phyloP scores from a whole-genome alignment of 139 green algal genomes.

The Ettlia oleoabundans region DNA sequence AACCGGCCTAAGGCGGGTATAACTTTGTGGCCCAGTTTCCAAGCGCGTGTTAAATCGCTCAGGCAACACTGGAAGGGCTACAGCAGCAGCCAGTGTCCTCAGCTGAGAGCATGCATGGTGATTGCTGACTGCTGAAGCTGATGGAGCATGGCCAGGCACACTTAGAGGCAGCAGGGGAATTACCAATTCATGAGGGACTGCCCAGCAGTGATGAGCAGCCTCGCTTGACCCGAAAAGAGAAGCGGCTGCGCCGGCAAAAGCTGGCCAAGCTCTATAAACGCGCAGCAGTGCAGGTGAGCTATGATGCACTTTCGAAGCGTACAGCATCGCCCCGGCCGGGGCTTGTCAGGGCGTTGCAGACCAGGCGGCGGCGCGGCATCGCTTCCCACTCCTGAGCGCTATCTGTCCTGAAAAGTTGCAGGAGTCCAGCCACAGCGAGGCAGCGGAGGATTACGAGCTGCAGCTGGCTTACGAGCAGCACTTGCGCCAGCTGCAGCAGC shows the following conservation, averaged over 20 bases:
- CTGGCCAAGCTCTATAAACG: conserved; percentile 1
- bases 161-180: neutral
- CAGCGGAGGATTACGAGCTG: neutral
- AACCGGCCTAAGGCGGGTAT: too few relatives aligned
- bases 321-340: too few relatives aligned
- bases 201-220: neutral
- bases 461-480: conserved; percentile 25
- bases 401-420: neutral
- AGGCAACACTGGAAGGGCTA: too few relatives aligned
- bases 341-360: too few relatives aligned
- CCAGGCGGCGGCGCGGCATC: too few relatives aligned
- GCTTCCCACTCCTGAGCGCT: neutral
- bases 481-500: conserved; percentile 14
- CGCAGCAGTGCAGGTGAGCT: conserved; percentile 2
- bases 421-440: conserved; percentile 19
- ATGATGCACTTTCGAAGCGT: too few relatives aligned
- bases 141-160: neutral
- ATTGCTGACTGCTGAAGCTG: neutral
- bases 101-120: conserved; percentile 6
- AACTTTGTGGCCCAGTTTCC: too few relatives aligned
- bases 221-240: neutral
- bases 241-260: conserved; percentile 16
- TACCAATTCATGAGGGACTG: too few relatives aligned
- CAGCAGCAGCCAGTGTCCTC: too few relatives aligned
- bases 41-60: too few relatives aligned